These are phyloP conservation scores for Anthracocystis panici-leucophaei DNA, from an alignment of 1,284 basidiomycete species.

Conservation along the genomic window DNA sequence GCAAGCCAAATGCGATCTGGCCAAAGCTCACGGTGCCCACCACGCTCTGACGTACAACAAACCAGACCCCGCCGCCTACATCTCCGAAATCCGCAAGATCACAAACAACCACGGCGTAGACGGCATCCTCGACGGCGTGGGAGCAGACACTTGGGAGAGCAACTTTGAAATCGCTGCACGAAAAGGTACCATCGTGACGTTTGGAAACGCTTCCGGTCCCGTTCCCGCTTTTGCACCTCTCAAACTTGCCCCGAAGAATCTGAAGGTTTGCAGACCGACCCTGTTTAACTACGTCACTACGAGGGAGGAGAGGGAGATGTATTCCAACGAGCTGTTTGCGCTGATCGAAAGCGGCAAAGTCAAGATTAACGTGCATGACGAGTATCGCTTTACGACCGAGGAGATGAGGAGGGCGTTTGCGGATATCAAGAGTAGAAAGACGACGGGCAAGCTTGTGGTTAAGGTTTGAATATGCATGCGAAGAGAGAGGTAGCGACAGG, in stretches of 20 bases:
- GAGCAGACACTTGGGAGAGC: conserved; percentile 73
- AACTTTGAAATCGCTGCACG: conserved; percentile 80
- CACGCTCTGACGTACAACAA: conserved; percentile 84
- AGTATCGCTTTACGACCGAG: conserved; percentile 84
- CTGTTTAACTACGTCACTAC: conserved; percentile 73
- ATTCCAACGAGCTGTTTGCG: conserved; percentile 78
- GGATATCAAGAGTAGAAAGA: conserved; percentile 75
- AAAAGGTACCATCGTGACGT: conserved; percentile 77
- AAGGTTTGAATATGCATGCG: conserved; percentile 32
- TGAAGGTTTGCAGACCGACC: conserved; percentile 74
- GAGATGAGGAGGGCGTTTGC: conserved; percentile 82
- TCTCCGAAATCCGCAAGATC: conserved; percentile 72
- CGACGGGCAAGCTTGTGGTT: conserved; percentile 62
- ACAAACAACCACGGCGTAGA: conserved; percentile 83
- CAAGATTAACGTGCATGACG: conserved; percentile 77
- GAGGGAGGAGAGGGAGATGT: conserved; percentile 78
- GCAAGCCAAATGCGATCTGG: conserved; percentile 84
- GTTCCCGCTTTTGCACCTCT: conserved; percentile 77
- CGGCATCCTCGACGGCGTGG: conserved; percentile 92
- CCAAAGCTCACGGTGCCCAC: conserved; percentile 83
- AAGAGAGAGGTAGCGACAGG: neutral
- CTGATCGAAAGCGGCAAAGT: conserved; percentile 76
- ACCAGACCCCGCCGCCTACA: conserved; percentile 29
- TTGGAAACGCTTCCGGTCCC: conserved; percentile 90
- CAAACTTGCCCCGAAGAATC: conserved; percentile 82